Percentiles rank a stretch among this genome's conserved stretches.
Conservation (phyloP, 257 asterid genomes). For the Capsicum baccatum region DNA sequence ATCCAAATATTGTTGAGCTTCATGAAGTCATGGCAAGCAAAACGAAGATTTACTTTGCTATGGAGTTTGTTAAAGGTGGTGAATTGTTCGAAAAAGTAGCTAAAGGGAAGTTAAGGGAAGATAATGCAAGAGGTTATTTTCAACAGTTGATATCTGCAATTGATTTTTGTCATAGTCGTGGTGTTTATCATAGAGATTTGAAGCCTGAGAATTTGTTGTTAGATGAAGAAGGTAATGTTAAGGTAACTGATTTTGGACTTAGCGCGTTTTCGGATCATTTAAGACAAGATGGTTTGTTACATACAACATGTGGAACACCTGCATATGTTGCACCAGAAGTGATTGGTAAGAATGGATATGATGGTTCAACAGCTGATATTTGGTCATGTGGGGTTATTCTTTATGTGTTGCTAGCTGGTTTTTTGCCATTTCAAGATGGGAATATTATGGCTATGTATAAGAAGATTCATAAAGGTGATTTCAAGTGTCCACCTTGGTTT, state of each 20-base stretch:
- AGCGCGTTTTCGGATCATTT: constrained; percentile 65
- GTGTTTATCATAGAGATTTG: constrained; percentile 68
- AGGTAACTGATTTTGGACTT: constrained; percentile 73
- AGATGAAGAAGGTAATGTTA: constrained; percentile 62
- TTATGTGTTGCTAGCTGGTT: constrained; percentile 63
- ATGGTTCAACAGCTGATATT: constrained; percentile 65
- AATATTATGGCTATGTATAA: constrained; percentile 60
- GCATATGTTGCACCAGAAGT: constrained; percentile 80
- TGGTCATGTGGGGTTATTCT: constrained; percentile 82
- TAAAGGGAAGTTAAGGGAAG: constrained; percentile 58
- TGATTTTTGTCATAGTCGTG: constrained; percentile 77
- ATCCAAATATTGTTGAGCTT: constrained; percentile 70
- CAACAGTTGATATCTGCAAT: constrained; percentile 73
- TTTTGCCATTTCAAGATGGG: constrained; percentile 68
- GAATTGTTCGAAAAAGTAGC: constrained; percentile 61
- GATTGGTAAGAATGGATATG: constrained; percentile 67
- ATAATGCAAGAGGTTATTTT: constrained; percentile 59
- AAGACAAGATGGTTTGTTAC: constrained; percentile 66
- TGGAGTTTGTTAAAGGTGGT: constrained; percentile 77
- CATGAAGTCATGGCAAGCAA: constrained; percentile 79
- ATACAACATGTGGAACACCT: constrained; percentile 79
- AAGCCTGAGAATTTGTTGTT: constrained; percentile 73
- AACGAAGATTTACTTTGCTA: constrained; percentile 63
- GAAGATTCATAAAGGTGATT: constrained; percentile 64
- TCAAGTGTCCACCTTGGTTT: constrained; percentile 78